A percentile compares a stretch with the other conserved stretches of the same genome.
Evolutionary conservation across 2,329 filamentous ascomycete species (phyloP).

Genomic region (Monosporascus sp.): DNA sequence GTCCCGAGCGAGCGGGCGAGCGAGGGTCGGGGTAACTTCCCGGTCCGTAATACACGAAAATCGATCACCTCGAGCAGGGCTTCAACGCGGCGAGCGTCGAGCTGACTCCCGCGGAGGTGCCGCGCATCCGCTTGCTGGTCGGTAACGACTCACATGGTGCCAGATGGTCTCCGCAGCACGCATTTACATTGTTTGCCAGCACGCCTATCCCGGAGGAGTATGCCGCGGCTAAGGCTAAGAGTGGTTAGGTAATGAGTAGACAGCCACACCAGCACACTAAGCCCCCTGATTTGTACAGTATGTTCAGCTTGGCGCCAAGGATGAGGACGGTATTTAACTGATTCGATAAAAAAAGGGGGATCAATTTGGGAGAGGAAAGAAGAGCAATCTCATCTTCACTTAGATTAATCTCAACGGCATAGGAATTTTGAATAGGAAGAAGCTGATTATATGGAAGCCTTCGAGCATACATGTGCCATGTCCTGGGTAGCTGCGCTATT

Average conservation of each 20-base stretch:
- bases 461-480: no score
- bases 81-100: conserved; percentile 19
- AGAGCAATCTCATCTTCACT: no score
- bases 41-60: conserved; percentile 9
- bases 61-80: conserved; percentile 16
- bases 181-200: conserved; percentile 10
- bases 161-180: conserved; percentile 7
- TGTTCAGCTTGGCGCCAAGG: no score
- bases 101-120: conserved; percentile 23
- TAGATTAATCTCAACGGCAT: no score
- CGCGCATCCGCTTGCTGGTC: conserved; percentile 21
- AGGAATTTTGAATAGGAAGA: no score
- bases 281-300: no score
- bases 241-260: neutral
- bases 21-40: no score
- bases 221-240: neutral
- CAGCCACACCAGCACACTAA: no score
- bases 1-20: neutral
- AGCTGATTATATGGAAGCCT: no score
- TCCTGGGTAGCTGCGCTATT: neutral
- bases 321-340: no score
- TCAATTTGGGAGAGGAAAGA: no score
- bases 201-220: conserved; percentile 6
- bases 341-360: no score
- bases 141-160: conserved; percentile 13